phyloP scores from a whole-genome alignment of 768 basidiomycete genomes.

The Suillus luteus region DNA sequence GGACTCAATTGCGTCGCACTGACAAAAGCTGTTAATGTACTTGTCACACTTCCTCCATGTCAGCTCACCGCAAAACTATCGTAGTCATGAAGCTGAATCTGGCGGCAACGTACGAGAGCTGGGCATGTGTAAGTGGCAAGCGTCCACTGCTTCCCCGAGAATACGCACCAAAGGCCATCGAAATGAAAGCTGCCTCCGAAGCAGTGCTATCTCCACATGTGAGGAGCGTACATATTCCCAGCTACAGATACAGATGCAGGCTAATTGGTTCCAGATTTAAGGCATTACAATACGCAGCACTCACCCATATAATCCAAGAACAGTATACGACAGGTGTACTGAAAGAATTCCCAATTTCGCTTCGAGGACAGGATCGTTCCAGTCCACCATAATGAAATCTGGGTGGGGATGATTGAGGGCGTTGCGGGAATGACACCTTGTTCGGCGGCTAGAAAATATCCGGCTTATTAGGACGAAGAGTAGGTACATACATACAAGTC shows the following conservation, averaged over 20 bases:
- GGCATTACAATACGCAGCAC: neutral
- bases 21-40: neutral
- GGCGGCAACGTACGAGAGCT: neutral
- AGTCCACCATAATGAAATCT: neutral
- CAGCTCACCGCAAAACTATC: neutral
- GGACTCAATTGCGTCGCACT: neutral
- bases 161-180: conserved; percentile 4
- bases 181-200: neutral
- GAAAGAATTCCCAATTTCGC: neutral
- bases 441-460: neutral
- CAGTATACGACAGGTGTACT: neutral
- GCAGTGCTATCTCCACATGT: neutral
- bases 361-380: neutral
- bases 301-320: conserved; percentile 1
- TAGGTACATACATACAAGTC: neutral
- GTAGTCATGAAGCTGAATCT: neutral
- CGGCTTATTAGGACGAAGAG: neutral
- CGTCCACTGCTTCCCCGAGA: neutral
- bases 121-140: neutral
- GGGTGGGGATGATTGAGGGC: too few relatives aligned
- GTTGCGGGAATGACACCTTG: neutral
- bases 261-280: neutral
- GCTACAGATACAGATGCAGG: neutral
- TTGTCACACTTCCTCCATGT: neutral
- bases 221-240: conserved; percentile 7